phyloP scores from a whole-genome alignment of 73 alveolate genomes.

The Vitrella brassicaformis region DNA sequence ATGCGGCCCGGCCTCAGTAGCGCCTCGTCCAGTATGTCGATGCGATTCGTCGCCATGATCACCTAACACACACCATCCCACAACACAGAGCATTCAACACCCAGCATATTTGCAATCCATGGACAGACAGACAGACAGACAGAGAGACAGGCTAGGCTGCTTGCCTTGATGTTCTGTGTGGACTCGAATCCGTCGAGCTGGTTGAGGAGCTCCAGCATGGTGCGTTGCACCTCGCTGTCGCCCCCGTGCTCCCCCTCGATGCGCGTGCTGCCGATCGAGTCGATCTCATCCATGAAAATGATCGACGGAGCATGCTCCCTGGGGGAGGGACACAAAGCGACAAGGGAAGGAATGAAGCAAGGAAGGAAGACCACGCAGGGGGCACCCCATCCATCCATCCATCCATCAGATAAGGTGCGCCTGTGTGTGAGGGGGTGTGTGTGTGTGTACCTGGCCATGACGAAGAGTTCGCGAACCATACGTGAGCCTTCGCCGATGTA shows the following conservation, averaged over 20 bases:
- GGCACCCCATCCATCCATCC: not conserved
- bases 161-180: conserved; percentile 63
- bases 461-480: conserved; percentile 86
- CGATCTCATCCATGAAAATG: conserved; percentile 98
- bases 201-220: conserved; percentile 95
- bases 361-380: not conserved
- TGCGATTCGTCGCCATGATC: conserved; percentile 95
- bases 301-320: conserved; percentile 97
- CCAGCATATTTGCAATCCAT: not conserved
- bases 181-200: conserved; percentile 97
- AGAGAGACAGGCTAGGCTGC: not conserved
- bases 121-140: not conserved
- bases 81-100: too few species aligned
- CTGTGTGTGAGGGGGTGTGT: too few species aligned
- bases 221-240: conserved; percentile 98
- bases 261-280: conserved; percentile 93
- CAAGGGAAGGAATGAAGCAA: not conserved
- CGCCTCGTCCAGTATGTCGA: conserved; percentile 98
- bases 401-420: too few species aligned
- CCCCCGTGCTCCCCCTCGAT: conserved; percentile 89
- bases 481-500: conserved; percentile 97
- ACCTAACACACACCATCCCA: too few species aligned
- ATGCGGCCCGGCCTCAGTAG: conserved; percentile 98
- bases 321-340: conserved; percentile 12
- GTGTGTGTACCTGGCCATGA: conserved; percentile 88